phyloP scores from a whole-genome alignment of 2,329 filamentous ascomycete species.

The Phyllosticta citribraziliensis region DNA sequence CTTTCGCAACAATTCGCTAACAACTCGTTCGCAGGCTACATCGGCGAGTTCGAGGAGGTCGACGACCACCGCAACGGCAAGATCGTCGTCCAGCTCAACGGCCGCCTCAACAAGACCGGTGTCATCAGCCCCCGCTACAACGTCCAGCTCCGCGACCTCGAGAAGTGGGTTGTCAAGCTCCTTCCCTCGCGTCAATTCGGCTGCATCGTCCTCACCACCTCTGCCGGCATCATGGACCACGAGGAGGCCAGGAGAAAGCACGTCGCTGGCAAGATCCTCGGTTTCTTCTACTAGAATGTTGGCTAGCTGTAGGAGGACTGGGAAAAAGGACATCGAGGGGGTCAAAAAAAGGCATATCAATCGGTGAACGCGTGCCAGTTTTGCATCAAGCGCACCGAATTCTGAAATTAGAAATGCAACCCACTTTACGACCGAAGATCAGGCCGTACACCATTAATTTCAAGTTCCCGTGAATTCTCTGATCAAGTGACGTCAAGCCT shows the following conservation, averaged over 20 bases:
- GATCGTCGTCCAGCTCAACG: conserved; percentile 99
- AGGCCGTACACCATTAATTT: neutral
- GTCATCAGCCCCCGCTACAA: conserved; percentile 99
- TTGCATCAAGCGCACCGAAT: neutral
- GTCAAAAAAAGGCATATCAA: neutral
- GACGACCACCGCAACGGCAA: conserved; percentile 99
- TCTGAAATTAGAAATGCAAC: conserved; percentile 1
- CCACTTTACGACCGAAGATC: neutral
- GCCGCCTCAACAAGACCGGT: conserved; percentile 98
- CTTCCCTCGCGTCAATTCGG: conserved; percentile 99
- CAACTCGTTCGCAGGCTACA: conserved; percentile 63
- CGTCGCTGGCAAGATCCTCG: conserved; percentile 97
- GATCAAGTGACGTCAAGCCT: conserved; percentile 5
- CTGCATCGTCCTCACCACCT: conserved; percentile 98
- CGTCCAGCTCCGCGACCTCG: conserved; percentile 91
- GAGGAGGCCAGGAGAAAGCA: conserved; percentile 99
- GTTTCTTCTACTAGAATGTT: conserved; percentile 90
- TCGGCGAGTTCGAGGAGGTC: conserved; percentile 98
- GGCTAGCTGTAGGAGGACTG: neutral
- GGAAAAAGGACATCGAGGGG: neutral
- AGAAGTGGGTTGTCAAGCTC: conserved; percentile 99
- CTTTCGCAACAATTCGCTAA: conserved; percentile 74
- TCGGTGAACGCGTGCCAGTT: neutral
- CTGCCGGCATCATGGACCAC: conserved; percentile 99
- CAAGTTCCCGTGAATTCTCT: neutral